Conservation (phyloP, 2,329 filamentous ascomycete genomes). For the Fusarium sp. region DNA sequence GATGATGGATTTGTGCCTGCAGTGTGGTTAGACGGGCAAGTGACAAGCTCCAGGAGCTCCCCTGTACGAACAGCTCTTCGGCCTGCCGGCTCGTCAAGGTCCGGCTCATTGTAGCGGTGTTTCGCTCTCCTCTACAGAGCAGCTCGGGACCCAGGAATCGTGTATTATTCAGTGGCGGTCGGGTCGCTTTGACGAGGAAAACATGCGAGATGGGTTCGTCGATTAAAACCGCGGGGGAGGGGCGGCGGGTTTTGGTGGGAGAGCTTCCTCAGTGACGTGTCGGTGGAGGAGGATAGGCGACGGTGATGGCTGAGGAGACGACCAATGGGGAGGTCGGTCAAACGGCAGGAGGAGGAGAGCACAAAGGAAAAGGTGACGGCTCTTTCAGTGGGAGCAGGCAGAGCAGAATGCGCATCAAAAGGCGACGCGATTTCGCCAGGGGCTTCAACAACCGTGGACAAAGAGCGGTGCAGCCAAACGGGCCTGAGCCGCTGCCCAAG, state of each 20-base stretch:
- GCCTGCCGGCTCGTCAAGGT: slow-evolving; percentile 69
- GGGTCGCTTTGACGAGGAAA: slow-evolving; percentile 1
- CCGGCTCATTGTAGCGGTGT: slow-evolving; percentile 38
- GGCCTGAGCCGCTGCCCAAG: not conserved
- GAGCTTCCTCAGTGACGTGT: slow-evolving; percentile 40
- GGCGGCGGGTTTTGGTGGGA: slow-evolving; percentile 37
- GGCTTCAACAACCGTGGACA: slow-evolving; percentile 25
- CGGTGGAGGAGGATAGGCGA: slow-evolving; percentile 27
- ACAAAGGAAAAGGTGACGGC: slow-evolving; percentile 31
- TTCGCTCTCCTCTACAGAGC: slow-evolving; percentile 33
- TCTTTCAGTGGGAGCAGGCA: slow-evolving; percentile 4
- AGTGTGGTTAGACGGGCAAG: slow-evolving; percentile 22
- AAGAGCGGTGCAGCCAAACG: slow-evolving; percentile 12
- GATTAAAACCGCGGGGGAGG: slow-evolving; percentile 40
- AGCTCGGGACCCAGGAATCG: slow-evolving; percentile 4
- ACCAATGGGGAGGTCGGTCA: slow-evolving; percentile 17
- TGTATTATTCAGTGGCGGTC: not conserved
- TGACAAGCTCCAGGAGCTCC: slow-evolving; percentile 13
- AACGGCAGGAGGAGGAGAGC: slow-evolving; percentile 15
- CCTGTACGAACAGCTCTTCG: slow-evolving; percentile 80
- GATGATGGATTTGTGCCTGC: slow-evolving; percentile 90
- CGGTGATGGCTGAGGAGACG: slow-evolving; percentile 1
- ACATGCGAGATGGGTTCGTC: slow-evolving; percentile 30
- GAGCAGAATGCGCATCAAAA: slow-evolving; percentile 23
- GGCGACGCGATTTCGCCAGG: slow-evolving; percentile 34